A percentile compares a stretch with the other conserved stretches of the same genome.
Evolutionary conservation across 345 rosid genomes (phyloP).

Genomic region (Bruguiera sexangula): DNA sequence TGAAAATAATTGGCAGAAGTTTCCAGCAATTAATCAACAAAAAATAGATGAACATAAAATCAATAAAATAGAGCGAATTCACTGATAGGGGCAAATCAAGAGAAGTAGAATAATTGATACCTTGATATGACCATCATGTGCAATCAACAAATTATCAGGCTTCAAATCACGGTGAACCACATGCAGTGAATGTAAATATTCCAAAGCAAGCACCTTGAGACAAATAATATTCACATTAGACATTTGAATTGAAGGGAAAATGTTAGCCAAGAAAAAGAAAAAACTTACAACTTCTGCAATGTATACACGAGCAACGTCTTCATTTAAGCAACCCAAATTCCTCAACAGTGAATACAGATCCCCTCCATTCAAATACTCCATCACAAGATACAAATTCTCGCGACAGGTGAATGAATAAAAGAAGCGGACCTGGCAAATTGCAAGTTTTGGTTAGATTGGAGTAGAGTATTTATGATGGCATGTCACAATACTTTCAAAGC

Average conservation of each 20-base stretch:
- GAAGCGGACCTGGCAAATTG: constrained; percentile 82
- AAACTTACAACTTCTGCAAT: constrained; percentile 97
- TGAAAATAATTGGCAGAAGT: no score
- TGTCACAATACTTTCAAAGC: constrained; percentile 28
- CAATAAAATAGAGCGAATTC: neutral
- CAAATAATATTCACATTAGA: constrained; percentile 1
- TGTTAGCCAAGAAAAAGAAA: neutral
- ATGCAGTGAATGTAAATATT: constrained; percentile 83
- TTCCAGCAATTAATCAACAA: neutral
- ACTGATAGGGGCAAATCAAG: neutral
- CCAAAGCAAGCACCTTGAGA: constrained; percentile 89
- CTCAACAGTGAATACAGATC: constrained; percentile 93
- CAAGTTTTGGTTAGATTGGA: constrained; percentile 29
- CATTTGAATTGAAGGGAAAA: neutral
- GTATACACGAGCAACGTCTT: constrained; percentile 96
- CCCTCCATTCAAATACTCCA: constrained; percentile 99
- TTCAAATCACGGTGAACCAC: constrained; percentile 99
- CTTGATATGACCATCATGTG: constrained; percentile 99
- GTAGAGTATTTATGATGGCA: constrained; percentile 18
- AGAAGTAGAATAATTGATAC: constrained; percentile 34
- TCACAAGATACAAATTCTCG: constrained; percentile 97
- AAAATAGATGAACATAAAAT: neutral
- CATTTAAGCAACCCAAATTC: constrained; percentile 96
- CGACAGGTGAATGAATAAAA: constrained; percentile 99
- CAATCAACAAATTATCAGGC: constrained; percentile 97